phyloP scores from a whole-genome alignment of 1,139 yeast genomes.

The Meyerozyma carpophila region DNA sequence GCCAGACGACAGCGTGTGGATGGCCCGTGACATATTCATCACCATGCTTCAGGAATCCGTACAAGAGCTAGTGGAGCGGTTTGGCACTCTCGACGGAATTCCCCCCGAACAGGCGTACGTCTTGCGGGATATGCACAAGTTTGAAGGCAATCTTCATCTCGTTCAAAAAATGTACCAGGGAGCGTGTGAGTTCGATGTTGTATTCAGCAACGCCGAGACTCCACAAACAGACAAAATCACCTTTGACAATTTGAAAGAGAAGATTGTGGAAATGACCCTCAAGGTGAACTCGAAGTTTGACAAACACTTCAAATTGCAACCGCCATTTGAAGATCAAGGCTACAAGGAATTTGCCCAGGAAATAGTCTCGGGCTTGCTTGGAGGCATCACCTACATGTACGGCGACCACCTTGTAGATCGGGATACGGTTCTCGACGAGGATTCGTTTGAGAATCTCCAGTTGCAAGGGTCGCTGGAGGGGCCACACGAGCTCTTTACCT shows the following conservation, averaged over 20 bases:
- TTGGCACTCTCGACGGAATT: slow-evolving; percentile 22
- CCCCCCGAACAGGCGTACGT: slow-evolving; percentile 51
- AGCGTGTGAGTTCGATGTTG: slow-evolving; percentile 69
- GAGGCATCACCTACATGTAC: slow-evolving; percentile 84
- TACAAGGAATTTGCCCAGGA: slow-evolving; percentile 66
- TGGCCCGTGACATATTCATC: slow-evolving; percentile 69
- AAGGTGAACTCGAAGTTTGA: slow-evolving; percentile 54
- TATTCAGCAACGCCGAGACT: slow-evolving; percentile 47
- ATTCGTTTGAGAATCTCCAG: slow-evolving; percentile 50
- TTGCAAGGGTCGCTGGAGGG: slow-evolving; percentile 56
- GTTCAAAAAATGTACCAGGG: slow-evolving; percentile 75
- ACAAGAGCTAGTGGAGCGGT: slow-evolving; percentile 35
- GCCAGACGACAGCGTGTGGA: slow-evolving; percentile 75
- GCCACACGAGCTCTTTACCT: slow-evolving; percentile 66
- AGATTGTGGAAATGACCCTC: slow-evolving; percentile 30
- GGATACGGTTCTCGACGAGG: slow-evolving; percentile 60
- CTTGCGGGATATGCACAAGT: slow-evolving; percentile 54
- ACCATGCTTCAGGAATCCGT: slow-evolving; percentile 68
- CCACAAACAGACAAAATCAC: slow-evolving; percentile 36
- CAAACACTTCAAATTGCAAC: slow-evolving; percentile 44
- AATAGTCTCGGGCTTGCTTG: slow-evolving; percentile 73
- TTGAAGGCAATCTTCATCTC: slow-evolving; percentile 74
- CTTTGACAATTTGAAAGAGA: slow-evolving; percentile 32
- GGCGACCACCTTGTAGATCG: slow-evolving; percentile 89
- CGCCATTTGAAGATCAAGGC: slow-evolving; percentile 47